These are phyloP conservation scores for Candolleomyces efflorescens DNA, from an alignment of 768 basidiomycete genomes.

Conservation along the genomic window DNA sequence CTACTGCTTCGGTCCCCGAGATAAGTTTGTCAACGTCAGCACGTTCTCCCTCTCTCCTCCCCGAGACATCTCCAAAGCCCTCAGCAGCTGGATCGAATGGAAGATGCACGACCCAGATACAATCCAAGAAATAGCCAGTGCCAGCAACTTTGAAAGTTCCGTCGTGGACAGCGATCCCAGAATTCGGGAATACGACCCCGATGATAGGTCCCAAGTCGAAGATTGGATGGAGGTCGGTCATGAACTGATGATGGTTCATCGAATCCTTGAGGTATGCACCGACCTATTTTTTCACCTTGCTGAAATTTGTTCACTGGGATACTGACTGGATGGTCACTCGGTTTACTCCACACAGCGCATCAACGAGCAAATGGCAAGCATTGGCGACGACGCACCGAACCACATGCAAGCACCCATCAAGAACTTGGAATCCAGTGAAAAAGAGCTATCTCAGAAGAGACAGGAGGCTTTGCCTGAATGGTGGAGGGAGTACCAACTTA, in stretches of 20 bases:
- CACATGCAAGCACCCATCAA: slow-evolving; percentile 8
- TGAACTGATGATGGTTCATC: slow-evolving; percentile 20
- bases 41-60: slow-evolving; percentile 15
- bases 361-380: slow-evolving; percentile 9
- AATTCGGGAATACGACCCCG: slow-evolving; percentile 35
- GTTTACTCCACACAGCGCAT: too few relatives aligned
- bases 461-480: too few relatives aligned
- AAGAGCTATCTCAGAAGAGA: slow-evolving; percentile 5
- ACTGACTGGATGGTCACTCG: background rate
- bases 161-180: slow-evolving; percentile 30
- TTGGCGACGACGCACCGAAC: slow-evolving; percentile 7
- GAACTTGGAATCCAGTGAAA: slow-evolving; percentile 11
- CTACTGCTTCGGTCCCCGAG: slow-evolving; percentile 1
- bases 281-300: background rate
- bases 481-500: too few relatives aligned
- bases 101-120: slow-evolving; percentile 12
- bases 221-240: slow-evolving; percentile 34
- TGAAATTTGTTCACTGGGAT: too few relatives aligned
- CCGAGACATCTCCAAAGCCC: slow-evolving; percentile 10
- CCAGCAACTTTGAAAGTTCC: slow-evolving; percentile 4
- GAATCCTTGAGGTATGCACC: slow-evolving; percentile 15
- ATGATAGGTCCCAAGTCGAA: slow-evolving; percentile 29
- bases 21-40: slow-evolving; percentile 10
- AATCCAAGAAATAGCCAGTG: slow-evolving; percentile 16
- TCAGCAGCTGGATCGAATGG: slow-evolving; percentile 16